Conservation (phyloP, 1,284 basidiomycete species). For the Malassezia brasiliensis region DNA sequence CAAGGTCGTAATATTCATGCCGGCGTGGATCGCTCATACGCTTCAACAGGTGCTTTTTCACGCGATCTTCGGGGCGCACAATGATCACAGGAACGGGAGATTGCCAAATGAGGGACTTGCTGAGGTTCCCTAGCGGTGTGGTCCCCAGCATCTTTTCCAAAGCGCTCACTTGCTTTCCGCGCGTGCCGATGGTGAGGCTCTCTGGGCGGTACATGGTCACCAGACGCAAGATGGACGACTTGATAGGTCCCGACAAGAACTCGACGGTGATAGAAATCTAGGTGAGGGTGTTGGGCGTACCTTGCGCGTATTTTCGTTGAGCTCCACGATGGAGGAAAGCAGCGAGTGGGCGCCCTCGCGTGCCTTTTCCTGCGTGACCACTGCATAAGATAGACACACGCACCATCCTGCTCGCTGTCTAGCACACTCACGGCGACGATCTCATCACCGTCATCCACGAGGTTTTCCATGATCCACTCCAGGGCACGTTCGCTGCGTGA, state of each 20-base stretch:
- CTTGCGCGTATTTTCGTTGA: conserved; percentile 61
- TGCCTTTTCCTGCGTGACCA: conserved; percentile 61
- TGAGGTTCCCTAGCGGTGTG: conserved; percentile 36
- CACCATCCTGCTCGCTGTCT: conserved; percentile 68
- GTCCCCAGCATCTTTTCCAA: conserved; percentile 45
- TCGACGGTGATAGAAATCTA: conserved; percentile 85
- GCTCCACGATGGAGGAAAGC: conserved; percentile 69
- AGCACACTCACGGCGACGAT: conserved; percentile 82
- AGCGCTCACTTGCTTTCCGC: conserved; percentile 53
- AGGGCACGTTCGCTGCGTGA: conserved; percentile 30
- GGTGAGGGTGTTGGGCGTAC: conserved; percentile 48
- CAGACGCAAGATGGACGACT: conserved; percentile 63
- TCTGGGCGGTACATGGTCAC: conserved; percentile 93
- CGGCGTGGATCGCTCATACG: conserved; percentile 42
- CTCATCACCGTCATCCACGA: conserved; percentile 88
- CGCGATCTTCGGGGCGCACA: conserved; percentile 43
- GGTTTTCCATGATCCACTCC: conserved; percentile 58
- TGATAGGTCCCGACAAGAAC: conserved; percentile 81
- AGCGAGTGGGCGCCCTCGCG: conserved; percentile 78
- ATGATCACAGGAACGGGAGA: conserved; percentile 47
- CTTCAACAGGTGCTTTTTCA: conserved; percentile 44
- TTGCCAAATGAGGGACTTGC: conserved; percentile 33
- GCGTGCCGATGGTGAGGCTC: conserved; percentile 82
- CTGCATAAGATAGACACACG: conserved; percentile 27
- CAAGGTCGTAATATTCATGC: conserved; percentile 39